Evolutionary conservation across 1,139 yeast species (phyloP), one percentile per base, ranked within the genome.

Genomic region (Scheffersomyces quercinus): DNA sequence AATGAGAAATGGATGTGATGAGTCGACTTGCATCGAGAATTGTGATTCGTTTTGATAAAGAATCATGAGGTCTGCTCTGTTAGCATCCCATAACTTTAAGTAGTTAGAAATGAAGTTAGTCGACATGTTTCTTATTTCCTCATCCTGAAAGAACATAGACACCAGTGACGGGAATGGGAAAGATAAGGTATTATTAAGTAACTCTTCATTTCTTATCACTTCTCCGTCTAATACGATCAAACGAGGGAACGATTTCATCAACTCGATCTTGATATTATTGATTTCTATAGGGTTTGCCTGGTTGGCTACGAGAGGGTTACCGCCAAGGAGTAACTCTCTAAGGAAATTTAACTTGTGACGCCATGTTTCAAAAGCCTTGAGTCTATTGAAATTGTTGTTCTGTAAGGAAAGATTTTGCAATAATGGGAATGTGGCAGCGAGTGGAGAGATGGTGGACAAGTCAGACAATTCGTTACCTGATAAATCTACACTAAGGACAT

Each of bases 41-140:
- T 87, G 90, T 0, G 97, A 89, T 55, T 85, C 86, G 41, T 80
- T 80, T 46, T 95, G 90, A 60, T 93, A 93, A 35, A 93, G 70
- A 34, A 79, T 77, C 64, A 85, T 62, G 39, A 93, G 70, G 43
- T 85, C 91, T 11, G 74, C 62, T 49, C 99, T 73, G 60, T 88
- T 83, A 5, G 77, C 58, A 66, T 93, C 99, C 95, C 96, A 93
- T 39, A 85, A 69, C 45, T 83, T 82, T 48, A 87, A 72, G 62
- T 79, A 91, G 54, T 87, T 84, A 14, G 91, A 66, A 7, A 91
- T 73, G 63, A 93, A 95, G 55, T 77, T 82, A 28, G 91, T 83
- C 2, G 95, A 83, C 40, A 88, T 68, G 40, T 73, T 71, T 49
- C 85, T 88, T 35, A 89, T 74, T 35, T 83, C 88, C n/a, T 75